Percentiles rank a stretch among this genome's conserved stretches.
These are phyloP conservation scores for Nicotiana obtusifolia DNA, from an alignment of 257 asterid species.

Conservation along the genomic window DNA sequence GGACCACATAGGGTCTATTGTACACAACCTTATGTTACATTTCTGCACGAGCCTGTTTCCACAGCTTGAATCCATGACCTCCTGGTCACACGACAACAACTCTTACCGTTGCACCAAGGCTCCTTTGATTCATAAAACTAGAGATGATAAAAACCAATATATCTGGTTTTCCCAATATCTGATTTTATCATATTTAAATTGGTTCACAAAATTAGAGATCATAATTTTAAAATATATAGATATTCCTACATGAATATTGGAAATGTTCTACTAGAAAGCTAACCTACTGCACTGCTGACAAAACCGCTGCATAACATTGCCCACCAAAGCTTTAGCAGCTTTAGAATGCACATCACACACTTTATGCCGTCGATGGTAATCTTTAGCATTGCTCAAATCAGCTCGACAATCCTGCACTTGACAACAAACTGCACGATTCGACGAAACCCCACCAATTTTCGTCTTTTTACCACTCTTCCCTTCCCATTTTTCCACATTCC, in stretches of 20 bases:
- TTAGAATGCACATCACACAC: slow-evolving; percentile 90
- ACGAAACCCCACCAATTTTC: slow-evolving; percentile 41
- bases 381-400: slow-evolving; percentile 66
- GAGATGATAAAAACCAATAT: not conserved
- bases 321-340: slow-evolving; percentile 57
- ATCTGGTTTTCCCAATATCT: too few species aligned
- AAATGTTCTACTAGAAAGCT: not conserved
- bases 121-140: not conserved
- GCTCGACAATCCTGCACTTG: slow-evolving; percentile 82
- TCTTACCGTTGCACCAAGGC: too few species aligned
- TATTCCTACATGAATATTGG: not conserved
- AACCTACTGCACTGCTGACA: slow-evolving; percentile 59
- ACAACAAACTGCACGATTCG: slow-evolving; percentile 55
- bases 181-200: too few species aligned
- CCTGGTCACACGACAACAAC: too few species aligned
- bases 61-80: too few species aligned
- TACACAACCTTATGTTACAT: too few species aligned
- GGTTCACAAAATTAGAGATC: not conserved
- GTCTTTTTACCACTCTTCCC: slow-evolving; percentile 62
- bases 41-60: too few species aligned
- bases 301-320: slow-evolving; percentile 53
- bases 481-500: slow-evolving; percentile 36
- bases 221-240: not conserved
- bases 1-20: too few species aligned
- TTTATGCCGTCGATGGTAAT: slow-evolving; percentile 88